Base-by-base conservation (phyloP, 225 moss, liverwort and hornwort genomes). In the Physcomitrellopsis africana region DNA sequence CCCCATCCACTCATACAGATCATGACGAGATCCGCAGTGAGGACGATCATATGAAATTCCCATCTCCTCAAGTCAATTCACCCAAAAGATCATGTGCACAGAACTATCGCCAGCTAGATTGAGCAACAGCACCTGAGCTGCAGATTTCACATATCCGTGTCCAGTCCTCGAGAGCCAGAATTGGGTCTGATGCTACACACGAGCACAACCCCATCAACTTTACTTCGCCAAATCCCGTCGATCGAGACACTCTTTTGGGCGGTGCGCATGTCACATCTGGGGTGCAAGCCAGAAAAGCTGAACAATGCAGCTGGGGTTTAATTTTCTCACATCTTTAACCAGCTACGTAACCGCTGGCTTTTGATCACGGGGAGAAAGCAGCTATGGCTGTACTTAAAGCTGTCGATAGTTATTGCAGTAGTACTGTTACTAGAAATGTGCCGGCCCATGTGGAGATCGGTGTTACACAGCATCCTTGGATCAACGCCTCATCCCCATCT, bases 391-490 rank as follows among this genome's bases (percentile, higher is more conserved):
- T 69, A 37, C 32, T 4, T 59, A 74, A 51, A 69, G 82, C 82
- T 82, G 77, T 56, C 58, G 65, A 52, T 17, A n/a, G 70, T 61
- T 24, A 71, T 54, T 75, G 71, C 61, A 65, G 65, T 47, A 24
- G 68, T 73, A 60, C 65, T 46, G 65, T 74, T 71, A 37, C 32
- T 37, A 37, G 32, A 37, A 37, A 37, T 37, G 32, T 37, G 32
- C 4, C 32, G 32, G 56, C 76, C 75, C 83, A 83, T 68, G 76
- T 72, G 83, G 23, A 51, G n/a, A 76, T 79, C 72, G 58, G 72
- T 59, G 72, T 72, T 72, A 79, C 51, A 16, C 67, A 59, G n/a
- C 56, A 16, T 23, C 56, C 27, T 16, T 47, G 57, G 32, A 37
- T 37, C 32, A 77, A 72, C 49, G 49, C 1, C 15, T 3, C 10